Evolutionary conservation across 2,329 filamentous ascomycete species (phyloP).

Genomic region (Lachnellula arida): DNA sequence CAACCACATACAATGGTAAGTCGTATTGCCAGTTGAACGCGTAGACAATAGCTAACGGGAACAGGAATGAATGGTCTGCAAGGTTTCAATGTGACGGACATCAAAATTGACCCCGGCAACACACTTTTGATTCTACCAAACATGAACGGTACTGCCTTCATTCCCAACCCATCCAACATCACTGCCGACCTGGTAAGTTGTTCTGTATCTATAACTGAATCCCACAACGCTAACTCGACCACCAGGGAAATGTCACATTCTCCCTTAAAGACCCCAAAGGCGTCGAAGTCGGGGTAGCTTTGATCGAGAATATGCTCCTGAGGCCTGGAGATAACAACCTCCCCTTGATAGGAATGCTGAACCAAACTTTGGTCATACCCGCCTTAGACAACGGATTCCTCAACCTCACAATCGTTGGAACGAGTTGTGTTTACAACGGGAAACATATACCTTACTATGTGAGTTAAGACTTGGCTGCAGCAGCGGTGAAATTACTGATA

Average conservation of each 20-base stretch:
- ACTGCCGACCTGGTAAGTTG: constrained; percentile 42
- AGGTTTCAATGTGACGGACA: constrained; percentile 45
- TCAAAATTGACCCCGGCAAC: constrained; percentile 39
- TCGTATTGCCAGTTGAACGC: background rate
- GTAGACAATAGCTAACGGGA: constrained; percentile 2
- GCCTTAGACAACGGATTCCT: constrained; percentile 38
- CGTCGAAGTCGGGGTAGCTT: constrained; percentile 44
- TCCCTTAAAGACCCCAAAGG: constrained; percentile 38
- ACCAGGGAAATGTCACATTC: constrained; percentile 51
- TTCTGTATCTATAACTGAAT: background rate
- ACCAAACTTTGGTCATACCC: constrained; percentile 37
- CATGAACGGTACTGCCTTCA: constrained; percentile 47
- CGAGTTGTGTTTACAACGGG: constrained; percentile 43
- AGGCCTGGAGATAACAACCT: constrained; percentile 49
- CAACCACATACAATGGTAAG: constrained; percentile 51
- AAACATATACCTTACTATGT: constrained; percentile 49
- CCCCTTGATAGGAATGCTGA: constrained; percentile 43
- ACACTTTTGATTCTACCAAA: constrained; percentile 43
- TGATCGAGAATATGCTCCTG: constrained; percentile 46
- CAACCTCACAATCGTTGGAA: constrained; percentile 46
- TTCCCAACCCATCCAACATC: constrained; percentile 57
- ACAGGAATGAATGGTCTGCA: constrained; percentile 53
- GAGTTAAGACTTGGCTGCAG: background rate
- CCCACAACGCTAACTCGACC: background rate
- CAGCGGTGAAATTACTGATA: constrained; percentile 2